Base-by-base conservation (phyloP, 1,284 basidiomycete genomes). In the Trichosporon sp. region DNA sequence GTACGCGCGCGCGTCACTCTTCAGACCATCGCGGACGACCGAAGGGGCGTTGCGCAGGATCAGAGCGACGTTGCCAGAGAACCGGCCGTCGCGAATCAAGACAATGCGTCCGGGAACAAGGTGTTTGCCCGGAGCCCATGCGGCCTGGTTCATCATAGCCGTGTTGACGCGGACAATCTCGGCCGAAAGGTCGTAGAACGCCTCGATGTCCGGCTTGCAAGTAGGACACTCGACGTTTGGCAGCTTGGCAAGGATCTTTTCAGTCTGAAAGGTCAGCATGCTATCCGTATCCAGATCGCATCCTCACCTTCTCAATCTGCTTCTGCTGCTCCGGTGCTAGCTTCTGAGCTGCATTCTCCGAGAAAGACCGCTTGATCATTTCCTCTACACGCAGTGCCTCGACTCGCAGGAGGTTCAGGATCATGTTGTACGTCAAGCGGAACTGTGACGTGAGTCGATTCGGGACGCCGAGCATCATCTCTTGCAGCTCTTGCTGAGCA, bases 321-420 rank as follows among this genome's bases (percentile, higher is more conserved):
- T 88, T 87, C 79, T 98, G 92, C 70, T 98, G 92, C 63, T 97
- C 92, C 1, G 96, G 96, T 21, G 97, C 83, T 61, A 98, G 82
- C 60, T 89, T 86, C 74, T 99, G 96, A 0, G 95, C 90, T 0
- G 94, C 89, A 74, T 99, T 99, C 82, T 99, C 96, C 3, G 95
- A 98, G 80, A 99, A 99, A 75, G 92, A 95, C 36, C 96, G 86
- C 80, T 99, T 99, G 80, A 99, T 99, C 96, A 99, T 99, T 78
- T 99, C 96, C 75, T 99, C 96, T 8, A 99, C 96, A 68, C 89
- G 86, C 34, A 99, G 84, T 2, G 96, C 94, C 76, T 99, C 96
- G 8, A 99, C 95, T 31, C 96, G 88, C 16, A 99, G 85, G 46
- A 99, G 81, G 76, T 99, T 99, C 65, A 99, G 83, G 66, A 99